phyloP scores from a whole-genome alignment of 1,139 yeast genomes.

The Suhomyces chickasaworum region DNA sequence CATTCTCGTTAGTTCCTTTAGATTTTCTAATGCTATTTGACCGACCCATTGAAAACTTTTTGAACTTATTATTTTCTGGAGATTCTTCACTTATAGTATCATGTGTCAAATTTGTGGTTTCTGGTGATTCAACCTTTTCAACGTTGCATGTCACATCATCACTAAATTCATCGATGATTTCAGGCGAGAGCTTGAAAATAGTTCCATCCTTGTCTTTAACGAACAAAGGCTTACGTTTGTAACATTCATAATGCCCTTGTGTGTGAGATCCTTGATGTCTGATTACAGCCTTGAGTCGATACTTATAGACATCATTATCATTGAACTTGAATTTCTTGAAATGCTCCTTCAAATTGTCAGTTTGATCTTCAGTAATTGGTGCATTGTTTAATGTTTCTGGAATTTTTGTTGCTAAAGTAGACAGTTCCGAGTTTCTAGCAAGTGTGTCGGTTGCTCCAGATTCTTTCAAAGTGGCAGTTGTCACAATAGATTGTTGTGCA shows the following conservation, averaged over 20 bases:
- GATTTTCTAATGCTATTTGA: constrained; percentile 10
- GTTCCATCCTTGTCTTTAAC: constrained; percentile 52
- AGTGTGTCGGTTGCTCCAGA: constrained; percentile 7
- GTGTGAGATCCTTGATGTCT: constrained; percentile 89
- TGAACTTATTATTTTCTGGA: constrained; percentile 9
- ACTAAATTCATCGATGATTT: constrained; percentile 35
- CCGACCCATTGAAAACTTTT: constrained; percentile 19
- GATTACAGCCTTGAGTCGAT: constrained; percentile 69
- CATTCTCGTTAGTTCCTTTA: background rate
- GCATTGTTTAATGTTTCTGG: constrained; percentile 40
- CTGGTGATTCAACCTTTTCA: background rate
- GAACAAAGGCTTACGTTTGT: constrained; percentile 65
- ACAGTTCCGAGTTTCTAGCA: constrained; percentile 20
- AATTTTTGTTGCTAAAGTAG: constrained; percentile 17
- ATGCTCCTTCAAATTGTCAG: constrained; percentile 39
- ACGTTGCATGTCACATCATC: constrained; percentile 12
- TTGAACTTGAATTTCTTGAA: constrained; percentile 45
- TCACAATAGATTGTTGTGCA: constrained; percentile 17
- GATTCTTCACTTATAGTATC: background rate
- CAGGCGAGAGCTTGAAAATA: constrained; percentile 52
- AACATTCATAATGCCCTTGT: constrained; percentile 88
- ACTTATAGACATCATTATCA: constrained; percentile 51
- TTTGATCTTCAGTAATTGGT: constrained; percentile 45
- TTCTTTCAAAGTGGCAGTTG: constrained; percentile 20
- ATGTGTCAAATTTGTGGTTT: background rate